Conservation (phyloP, 208 protist genomes). For the Porcisia deanei region DNA sequence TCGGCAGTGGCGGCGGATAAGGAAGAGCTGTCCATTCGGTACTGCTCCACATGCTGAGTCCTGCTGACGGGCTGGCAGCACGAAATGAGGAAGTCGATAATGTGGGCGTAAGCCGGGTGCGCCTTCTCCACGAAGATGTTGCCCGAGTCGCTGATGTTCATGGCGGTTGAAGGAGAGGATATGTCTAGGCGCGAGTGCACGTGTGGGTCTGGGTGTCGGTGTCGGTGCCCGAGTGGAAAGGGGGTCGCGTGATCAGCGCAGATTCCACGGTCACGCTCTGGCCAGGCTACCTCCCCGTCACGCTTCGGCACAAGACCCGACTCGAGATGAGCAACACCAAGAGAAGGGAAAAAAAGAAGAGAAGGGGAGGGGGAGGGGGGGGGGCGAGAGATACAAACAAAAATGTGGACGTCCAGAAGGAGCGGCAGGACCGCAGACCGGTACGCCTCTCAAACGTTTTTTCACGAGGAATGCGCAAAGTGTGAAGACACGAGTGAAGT, state of each 20-base stretch:
- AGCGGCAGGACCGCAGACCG: not conserved
- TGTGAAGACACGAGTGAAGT: not conserved
- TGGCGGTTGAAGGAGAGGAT: slow-evolving; percentile 5
- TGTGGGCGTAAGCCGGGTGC: slow-evolving; percentile 73
- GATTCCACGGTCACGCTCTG: not conserved
- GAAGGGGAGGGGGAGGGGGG: not conserved
- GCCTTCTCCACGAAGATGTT: slow-evolving; percentile 71
- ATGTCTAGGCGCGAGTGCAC: not conserved
- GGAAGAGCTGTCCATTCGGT: slow-evolving; percentile 73
- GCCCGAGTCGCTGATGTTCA: slow-evolving; percentile 71
- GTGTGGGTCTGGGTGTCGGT: not conserved
- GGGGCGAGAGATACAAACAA: not conserved
- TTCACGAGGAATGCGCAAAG: not conserved
- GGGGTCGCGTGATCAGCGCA: not conserved
- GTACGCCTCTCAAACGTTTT: not conserved
- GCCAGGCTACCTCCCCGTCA: not conserved
- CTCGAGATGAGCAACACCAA: not conserved
- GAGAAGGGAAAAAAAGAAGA: no score
- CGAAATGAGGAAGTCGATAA: slow-evolving; percentile 85
- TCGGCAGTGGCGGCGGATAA: slow-evolving; percentile 84
- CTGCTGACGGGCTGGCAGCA: slow-evolving; percentile 91
- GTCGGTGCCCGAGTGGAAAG: not conserved
- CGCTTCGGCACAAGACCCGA: not conserved
- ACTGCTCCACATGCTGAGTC: slow-evolving; percentile 81
- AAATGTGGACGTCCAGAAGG: not conserved